Base-by-base conservation (phyloP, 164 flowering plant genomes). In the Brasenia schreberi region DNA sequence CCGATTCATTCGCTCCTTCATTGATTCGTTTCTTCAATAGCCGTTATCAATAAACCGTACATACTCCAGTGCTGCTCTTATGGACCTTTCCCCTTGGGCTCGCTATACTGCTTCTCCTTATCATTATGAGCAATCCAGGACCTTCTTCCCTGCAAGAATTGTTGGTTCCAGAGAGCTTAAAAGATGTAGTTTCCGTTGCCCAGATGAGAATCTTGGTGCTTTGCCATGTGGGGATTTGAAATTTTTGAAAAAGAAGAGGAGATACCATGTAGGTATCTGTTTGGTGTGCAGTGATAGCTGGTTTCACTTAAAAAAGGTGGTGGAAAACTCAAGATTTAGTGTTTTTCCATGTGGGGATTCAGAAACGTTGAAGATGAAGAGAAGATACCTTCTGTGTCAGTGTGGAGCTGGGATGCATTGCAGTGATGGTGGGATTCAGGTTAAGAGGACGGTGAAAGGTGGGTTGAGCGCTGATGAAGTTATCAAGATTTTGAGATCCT, bases 401-500 rank as follows among this genome's bases (percentile, higher is more conserved):
- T 78, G 77, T 75, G 80, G 81, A 68, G 12, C 72, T 77, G 71
- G 67, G 71, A 56, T 70, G 72, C 73, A 61, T 49, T 62, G 70
- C 61, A 72, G 79, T 43, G 14, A 69, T 66, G 78, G 65, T 65
- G 66, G 66, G 60, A 67, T 49, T 49, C 56, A 65, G 14, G 53
- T 59, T 71, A 70, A 61, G 69, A 65, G 69, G 69, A 79, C 71
- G 61, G 19, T 43, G 4, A 71, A 61, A 63, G 74, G 62, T 27
- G 70, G 64, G 27, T 67, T 77, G 68, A 72, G 78, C 43, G 72
- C 88, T 7, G 84, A 82, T 65, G 81, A 79, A 62, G 85, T 94
- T 66, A n/a, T 83, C 33, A 73, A 77, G 71, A 74, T 72, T 63
- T 76, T 94, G 56, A 85, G 79, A 78, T 80, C 90, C 5, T 72